A percentile compares a stretch with the other conserved stretches of the same genome.
Conservation (phyloP, 805 yeast species). For the Wickerhamiella azymoides region DNA sequence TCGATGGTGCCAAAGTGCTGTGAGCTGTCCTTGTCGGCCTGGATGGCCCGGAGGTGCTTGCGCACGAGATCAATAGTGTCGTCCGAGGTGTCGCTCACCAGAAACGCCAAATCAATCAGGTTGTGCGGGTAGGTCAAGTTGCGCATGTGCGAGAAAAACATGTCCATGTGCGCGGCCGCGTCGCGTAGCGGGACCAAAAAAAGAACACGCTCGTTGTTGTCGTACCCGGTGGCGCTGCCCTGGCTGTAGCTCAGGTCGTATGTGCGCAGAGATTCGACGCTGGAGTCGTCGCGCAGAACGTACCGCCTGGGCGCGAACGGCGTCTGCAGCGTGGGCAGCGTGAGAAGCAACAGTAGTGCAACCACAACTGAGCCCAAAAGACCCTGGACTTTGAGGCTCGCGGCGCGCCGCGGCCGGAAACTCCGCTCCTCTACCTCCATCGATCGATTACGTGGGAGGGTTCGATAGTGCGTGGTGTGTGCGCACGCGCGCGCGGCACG, state of each 20-base stretch:
- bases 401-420: slow-evolving; percentile 9
- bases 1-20: slow-evolving; percentile 64
- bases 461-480: not conserved
- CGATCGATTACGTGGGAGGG: not conserved
- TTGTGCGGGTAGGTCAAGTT: slow-evolving; percentile 70
- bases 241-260: slow-evolving; percentile 57
- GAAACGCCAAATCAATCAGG: slow-evolving; percentile 60
- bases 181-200: slow-evolving; percentile 86
- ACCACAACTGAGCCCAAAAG: not conserved
- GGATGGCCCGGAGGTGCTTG: slow-evolving; percentile 45
- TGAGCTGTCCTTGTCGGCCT: slow-evolving; percentile 45
- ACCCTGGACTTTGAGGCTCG: slow-evolving; percentile 2
- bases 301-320: slow-evolving; percentile 6
- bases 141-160: slow-evolving; percentile 72
- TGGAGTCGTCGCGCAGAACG: slow-evolving; percentile 17
- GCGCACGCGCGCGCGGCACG: too few species aligned
- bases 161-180: slow-evolving; percentile 78
- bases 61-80: slow-evolving; percentile 61
- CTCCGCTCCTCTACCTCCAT: not conserved
- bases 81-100: slow-evolving; percentile 81
- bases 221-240: slow-evolving; percentile 69
- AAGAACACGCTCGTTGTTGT: slow-evolving; percentile 58
- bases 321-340: slow-evolving; percentile 6
- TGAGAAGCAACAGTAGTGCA: slow-evolving; percentile 1
- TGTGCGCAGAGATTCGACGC: slow-evolving; percentile 37